Evolutionary conservation across 164 flowering plant species (phyloP), one percentile per base, ranked within the genome.

Genomic region (Liriodendron chinense): DNA sequence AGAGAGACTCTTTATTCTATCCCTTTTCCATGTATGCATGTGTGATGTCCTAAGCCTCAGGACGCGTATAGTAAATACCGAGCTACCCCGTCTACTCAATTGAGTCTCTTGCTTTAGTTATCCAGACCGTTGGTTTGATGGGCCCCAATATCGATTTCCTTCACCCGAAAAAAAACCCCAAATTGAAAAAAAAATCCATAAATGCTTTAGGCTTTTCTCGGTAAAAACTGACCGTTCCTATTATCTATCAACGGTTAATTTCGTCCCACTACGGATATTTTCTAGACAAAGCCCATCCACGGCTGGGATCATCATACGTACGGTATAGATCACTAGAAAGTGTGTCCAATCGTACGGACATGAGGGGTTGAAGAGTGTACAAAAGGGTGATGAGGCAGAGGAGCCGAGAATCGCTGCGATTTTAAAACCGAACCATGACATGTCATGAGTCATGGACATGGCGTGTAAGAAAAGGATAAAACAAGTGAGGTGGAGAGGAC

Each of bases 381-480:
- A n/a, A n/a, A n/a, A n/a, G n/a, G 43, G 43, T 4, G 43, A 4
- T 34, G 43, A 4, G 43, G 0, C 7, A 3, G 43, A 34, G 43
- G 43, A 34, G 43, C 43, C 6, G 43, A 34, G 43, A 34, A 34
- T 34, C 43, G 0, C 7, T 34, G 43, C 14, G 43, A 49, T 75
- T 72, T 80, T 76, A 71, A 68, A 72, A 61, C 26, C 74, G 74
- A 65, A 73, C 78, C 74, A 68, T 75, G 78, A 25, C 78, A 79
- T 48, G 76, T 79, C 81, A 70, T 73, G 47, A 28, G 72, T 28
- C 75, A 74, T 70, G 71, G 7, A 47, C 43, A 69, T 68, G 64
- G 22, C 53, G 65, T 70, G 71, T 70, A 22, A 62, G 71, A 61
- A 72, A 63, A 48, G 43, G 43, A 34, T 34, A 34, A 34, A 72